Percentiles rank a stretch among this genome's conserved stretches.
Evolutionary conservation across 164 flowering plant species (phyloP).

Genomic region (grape (Vitis vinifera)): DNA sequence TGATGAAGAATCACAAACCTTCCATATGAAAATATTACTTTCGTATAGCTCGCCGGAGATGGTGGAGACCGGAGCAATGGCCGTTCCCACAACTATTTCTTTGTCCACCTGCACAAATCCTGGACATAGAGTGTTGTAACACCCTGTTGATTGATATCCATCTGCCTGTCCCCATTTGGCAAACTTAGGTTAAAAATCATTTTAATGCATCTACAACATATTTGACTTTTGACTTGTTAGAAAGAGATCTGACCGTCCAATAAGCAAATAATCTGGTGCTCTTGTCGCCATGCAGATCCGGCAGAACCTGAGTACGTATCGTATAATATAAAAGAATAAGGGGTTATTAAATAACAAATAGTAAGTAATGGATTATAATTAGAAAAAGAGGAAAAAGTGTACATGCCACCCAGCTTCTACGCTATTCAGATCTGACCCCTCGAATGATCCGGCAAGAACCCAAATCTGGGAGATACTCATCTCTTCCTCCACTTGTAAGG

Average conservation of each 20-base stretch:
- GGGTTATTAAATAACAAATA: too few species aligned
- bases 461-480: constrained; percentile 93
- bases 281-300: background rate
- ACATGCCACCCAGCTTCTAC: constrained; percentile 99
- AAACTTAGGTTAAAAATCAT: background rate
- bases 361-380: too few species aligned
- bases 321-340: too few species aligned
- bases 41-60: background rate
- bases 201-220: background rate
- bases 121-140: constrained; percentile 3
- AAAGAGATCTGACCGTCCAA: constrained; percentile 6
- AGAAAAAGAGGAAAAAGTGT: constrained; percentile 24
- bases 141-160: background rate
- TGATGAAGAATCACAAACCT: background rate
- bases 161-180: background rate
- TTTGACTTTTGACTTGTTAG: background rate
- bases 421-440: constrained; percentile 93
- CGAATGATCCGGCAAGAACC: constrained; percentile 85
- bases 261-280: background rate
- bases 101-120: constrained; percentile 2
- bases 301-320: background rate
- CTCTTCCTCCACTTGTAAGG: constrained; percentile 68
- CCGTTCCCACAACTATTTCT: background rate
- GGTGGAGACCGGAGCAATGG: background rate
- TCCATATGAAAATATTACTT: background rate